Evolutionary conservation across 768 basidiomycete species (phyloP).

Genomic region (Kwoniella dejecticola): DNA sequence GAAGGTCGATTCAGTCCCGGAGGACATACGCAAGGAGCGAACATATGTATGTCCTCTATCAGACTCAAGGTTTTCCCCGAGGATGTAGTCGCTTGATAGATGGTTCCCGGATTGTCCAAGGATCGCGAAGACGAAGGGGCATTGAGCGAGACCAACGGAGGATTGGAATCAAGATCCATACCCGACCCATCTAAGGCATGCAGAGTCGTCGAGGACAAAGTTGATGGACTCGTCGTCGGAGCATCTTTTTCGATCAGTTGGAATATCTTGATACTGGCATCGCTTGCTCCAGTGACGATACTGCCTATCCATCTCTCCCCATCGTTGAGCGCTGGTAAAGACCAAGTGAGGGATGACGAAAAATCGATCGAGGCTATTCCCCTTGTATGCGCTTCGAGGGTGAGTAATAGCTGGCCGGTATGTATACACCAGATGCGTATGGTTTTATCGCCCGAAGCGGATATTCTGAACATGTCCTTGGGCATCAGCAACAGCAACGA

Average conservation of each 20-base stretch:
- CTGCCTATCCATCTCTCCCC: conserved; percentile 32
- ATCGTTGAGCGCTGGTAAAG: neutral
- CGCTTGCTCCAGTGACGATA: conserved; percentile 47
- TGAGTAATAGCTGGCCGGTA: conserved; percentile 38
- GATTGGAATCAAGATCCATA: neutral
- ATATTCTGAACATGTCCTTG: conserved; percentile 48
- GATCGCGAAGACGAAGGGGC: neutral
- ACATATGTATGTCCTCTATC: conserved; percentile 6
- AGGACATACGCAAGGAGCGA: conserved; percentile 31
- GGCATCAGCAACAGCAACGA: too few relatives aligned
- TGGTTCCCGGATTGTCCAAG: neutral
- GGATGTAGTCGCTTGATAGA: neutral
- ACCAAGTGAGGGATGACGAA: neutral
- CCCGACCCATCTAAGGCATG: too few relatives aligned
- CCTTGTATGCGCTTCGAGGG: conserved; percentile 40
- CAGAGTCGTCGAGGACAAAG: too few relatives aligned
- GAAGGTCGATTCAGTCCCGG: conserved; percentile 17
- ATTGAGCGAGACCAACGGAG: neutral
- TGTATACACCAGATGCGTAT: conserved; percentile 47
- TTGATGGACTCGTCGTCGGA: neutral
- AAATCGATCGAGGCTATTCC: conserved; percentile 53
- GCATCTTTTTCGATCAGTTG: conserved; percentile 30
- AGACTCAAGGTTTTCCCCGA: neutral
- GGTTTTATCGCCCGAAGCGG: conserved; percentile 50
- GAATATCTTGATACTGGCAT: conserved; percentile 41